Percentiles rank a stretch among this genome's conserved stretches.
Evolutionary conservation across 73 alveolate genomes (phyloP).

Genomic region (Blepharisma stoltei): DNA sequence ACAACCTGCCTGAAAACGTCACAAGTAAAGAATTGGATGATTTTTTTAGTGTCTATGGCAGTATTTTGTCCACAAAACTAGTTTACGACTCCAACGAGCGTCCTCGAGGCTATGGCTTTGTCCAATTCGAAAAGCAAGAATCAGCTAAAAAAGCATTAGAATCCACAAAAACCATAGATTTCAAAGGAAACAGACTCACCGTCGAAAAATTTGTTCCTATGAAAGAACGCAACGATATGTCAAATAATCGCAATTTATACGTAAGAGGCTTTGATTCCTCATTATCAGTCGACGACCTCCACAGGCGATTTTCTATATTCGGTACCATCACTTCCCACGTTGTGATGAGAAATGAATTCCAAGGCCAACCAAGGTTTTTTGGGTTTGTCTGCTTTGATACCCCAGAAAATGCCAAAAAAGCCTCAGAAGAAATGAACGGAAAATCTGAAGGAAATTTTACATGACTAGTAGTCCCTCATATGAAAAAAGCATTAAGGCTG

Average conservation of each 20-base stretch:
- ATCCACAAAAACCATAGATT: neutral
- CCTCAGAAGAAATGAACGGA: conserved; percentile 5
- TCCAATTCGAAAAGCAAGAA: conserved; percentile 1
- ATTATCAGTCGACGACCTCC: neutral
- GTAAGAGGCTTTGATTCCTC: neutral
- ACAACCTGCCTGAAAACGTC: no score
- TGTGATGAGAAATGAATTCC: neutral
- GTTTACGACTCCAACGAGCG: no score
- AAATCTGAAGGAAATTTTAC: neutral
- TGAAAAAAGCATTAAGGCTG: neutral
- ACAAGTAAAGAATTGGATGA: no score
- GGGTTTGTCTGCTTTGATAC: conserved; percentile 18
- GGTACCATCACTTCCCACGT: neutral
- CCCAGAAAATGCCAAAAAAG: neutral
- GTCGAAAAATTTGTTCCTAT: neutral
- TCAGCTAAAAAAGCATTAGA: conserved; percentile 12
- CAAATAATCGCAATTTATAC: conserved; percentile 7
- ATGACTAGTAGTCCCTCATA: conserved; percentile 21
- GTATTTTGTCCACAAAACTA: no score
- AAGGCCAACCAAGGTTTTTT: neutral
- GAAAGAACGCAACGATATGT: neutral
- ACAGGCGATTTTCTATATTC: neutral
- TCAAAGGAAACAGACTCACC: neutral
- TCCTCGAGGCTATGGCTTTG: no score
- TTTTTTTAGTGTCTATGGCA: no score